These are phyloP conservation scores for Trapa bicornis DNA, from an alignment of 345 rosid species.

Conservation along the genomic window DNA sequence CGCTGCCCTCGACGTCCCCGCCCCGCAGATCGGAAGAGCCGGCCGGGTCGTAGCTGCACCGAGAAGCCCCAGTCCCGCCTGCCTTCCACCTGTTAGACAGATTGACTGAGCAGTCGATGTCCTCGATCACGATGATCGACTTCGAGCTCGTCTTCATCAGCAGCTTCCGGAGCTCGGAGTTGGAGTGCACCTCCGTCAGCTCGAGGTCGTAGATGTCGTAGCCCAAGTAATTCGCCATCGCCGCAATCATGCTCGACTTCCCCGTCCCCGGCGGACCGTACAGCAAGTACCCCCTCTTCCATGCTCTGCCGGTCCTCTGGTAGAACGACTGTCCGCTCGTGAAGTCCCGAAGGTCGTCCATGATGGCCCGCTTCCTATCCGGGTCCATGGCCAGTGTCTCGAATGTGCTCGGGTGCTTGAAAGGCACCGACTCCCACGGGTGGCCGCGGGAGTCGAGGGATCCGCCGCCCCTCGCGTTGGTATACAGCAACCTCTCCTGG, in stretches of 20 bases:
- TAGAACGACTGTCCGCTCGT: conserved; percentile 53
- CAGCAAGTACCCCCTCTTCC: conserved; percentile 84
- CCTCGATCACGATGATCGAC: conserved; percentile 85
- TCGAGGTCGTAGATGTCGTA: conserved; percentile 96
- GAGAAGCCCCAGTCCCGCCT: conserved; percentile 1
- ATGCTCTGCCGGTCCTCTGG: conserved; percentile 83
- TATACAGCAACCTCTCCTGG: conserved; percentile 65
- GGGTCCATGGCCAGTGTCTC: conserved; percentile 91
- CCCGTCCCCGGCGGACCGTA: conserved; percentile 97
- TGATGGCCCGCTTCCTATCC: conserved; percentile 37
- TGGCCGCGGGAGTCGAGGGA: conserved; percentile 79
- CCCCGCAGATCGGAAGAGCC: conserved; percentile 24
- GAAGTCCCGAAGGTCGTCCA: conserved; percentile 60
- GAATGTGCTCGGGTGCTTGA: conserved; percentile 91
- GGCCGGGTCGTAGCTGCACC: conserved; percentile 25
- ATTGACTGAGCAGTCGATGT: conserved; percentile 78
- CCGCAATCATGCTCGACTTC: conserved; percentile 94
- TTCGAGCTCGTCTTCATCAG: conserved; percentile 87
- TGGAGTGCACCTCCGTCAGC: conserved; percentile 78
- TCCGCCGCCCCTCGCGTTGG: conserved; percentile 68
- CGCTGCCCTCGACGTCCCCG: conserved; percentile 32
- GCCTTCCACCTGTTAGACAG: conserved; percentile 50
- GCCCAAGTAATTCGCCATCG: conserved; percentile 84
- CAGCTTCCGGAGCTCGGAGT: conserved; percentile 72
- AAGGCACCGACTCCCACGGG: conserved; percentile 96